These are phyloP conservation scores for Phytophthora foliorum DNA, from an alignment of 352 stramenopile genomes.

Conservation along the genomic window DNA sequence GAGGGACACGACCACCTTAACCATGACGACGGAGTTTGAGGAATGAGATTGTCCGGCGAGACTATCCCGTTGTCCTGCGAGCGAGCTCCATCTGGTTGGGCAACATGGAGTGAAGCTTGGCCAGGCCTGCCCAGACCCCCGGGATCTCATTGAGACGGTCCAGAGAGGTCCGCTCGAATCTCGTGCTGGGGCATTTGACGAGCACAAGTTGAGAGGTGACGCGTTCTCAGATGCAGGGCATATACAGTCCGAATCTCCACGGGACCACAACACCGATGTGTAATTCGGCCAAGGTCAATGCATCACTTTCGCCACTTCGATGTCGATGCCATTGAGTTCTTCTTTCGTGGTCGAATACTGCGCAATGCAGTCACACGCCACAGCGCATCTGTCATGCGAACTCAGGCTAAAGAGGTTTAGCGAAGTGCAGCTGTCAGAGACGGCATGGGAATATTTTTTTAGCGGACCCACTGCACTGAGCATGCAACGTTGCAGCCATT, in stretches of 20 bases:
- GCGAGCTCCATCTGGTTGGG: slow-evolving; percentile 22
- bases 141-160: slow-evolving; percentile 28
- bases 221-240: slow-evolving; percentile 16
- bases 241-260: slow-evolving; percentile 21
- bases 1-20: slow-evolving; percentile 20
- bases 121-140: slow-evolving; percentile 6
- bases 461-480: neutral
- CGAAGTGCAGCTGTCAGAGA: neutral
- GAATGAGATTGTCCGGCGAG: slow-evolving; percentile 25
- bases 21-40: slow-evolving; percentile 35
- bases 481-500: no score
- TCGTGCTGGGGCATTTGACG: neutral
- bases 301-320: neutral
- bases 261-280: slow-evolving; percentile 7
- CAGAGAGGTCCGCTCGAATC: slow-evolving; percentile 11
- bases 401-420: neutral
- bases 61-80: slow-evolving; percentile 22
- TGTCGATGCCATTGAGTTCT: neutral
- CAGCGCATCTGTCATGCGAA: neutral
- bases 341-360: no score
- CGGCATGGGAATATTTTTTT: no score
- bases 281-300: neutral
- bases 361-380: no score
- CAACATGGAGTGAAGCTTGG: neutral
- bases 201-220: neutral